Evolutionary conservation across 176 grass and related monocot genomes (phyloP).

Genomic region (Typha latifolia): DNA sequence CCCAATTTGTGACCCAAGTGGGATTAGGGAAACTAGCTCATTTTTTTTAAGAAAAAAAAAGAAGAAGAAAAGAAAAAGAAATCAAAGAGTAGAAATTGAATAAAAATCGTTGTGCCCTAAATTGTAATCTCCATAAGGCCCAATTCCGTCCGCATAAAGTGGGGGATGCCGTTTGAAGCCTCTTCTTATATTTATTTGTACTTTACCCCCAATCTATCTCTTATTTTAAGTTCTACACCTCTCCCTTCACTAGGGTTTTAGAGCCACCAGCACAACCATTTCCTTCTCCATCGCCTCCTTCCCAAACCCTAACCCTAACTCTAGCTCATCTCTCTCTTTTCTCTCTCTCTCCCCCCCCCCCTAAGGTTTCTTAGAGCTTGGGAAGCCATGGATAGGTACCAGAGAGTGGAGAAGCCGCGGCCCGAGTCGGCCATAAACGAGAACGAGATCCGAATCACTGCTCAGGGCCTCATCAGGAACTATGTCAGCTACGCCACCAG

Average conservation of each 20-base stretch:
- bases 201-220: too few species aligned
- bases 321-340: slow-evolving; percentile 4
- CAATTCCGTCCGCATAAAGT: too few species aligned
- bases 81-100: too few species aligned
- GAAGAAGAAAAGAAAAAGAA: too few species aligned
- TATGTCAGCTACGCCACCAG: slow-evolving; percentile 58
- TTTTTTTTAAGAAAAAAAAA: too few species aligned
- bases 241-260: slow-evolving; percentile 77
- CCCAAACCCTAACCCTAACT: slow-evolving; percentile 13
- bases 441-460: slow-evolving; percentile 25
- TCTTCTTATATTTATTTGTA: too few species aligned
- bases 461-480: slow-evolving; percentile 70
- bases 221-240: not conserved
- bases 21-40: too few species aligned
- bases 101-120: too few species aligned
- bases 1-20: too few species aligned
- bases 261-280: slow-evolving; percentile 15
- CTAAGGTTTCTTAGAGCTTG: not conserved
- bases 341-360: not conserved
- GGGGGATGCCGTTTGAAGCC: too few species aligned
- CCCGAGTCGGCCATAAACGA: slow-evolving; percentile 38
- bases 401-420: slow-evolving; percentile 86
- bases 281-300: not conserved
- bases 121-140: too few species aligned
- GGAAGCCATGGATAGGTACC: slow-evolving; percentile 74